phyloP scores from a whole-genome alignment of 805 yeast species.

The Kodamaea restingae region DNA sequence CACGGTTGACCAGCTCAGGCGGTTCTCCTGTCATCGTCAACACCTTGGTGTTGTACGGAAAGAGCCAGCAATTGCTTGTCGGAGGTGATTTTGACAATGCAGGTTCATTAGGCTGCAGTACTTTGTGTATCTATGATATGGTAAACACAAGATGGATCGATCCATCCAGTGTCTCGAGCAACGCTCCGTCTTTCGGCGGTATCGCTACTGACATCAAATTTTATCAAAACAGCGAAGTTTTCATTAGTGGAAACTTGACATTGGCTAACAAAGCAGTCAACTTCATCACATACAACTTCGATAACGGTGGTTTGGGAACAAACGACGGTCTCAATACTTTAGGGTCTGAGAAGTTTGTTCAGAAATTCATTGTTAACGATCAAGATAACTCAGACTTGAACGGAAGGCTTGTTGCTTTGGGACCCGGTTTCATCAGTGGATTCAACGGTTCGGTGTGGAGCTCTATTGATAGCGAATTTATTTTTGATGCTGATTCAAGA shows the following conservation, averaged over 20 bases:
- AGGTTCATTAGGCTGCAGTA: slow-evolving; percentile 53
- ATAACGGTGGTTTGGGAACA: slow-evolving; percentile 24
- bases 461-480: slow-evolving; percentile 33
- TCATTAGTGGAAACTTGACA: slow-evolving; percentile 52
- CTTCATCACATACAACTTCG: slow-evolving; percentile 56
- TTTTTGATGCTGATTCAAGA: slow-evolving; percentile 23
- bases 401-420: slow-evolving; percentile 38
- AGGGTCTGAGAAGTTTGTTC: slow-evolving; percentile 22
- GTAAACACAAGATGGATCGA: slow-evolving; percentile 50
- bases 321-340: slow-evolving; percentile 18
- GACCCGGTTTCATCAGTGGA: slow-evolving; percentile 33
- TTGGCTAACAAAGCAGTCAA: slow-evolving; percentile 32
- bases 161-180: slow-evolving; percentile 25
- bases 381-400: slow-evolving; percentile 28
- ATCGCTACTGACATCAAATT: slow-evolving; percentile 51
- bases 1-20: slow-evolving; percentile 37
- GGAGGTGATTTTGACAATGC: slow-evolving; percentile 71
- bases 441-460: slow-evolving; percentile 50
- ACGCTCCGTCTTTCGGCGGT: slow-evolving; percentile 40
- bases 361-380: slow-evolving; percentile 46
- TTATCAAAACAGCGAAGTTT: slow-evolving; percentile 30
- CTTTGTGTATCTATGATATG: slow-evolving; percentile 64
- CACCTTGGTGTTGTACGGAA: slow-evolving; percentile 32
- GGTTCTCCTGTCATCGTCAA: slow-evolving; percentile 40
- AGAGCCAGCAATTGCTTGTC: slow-evolving; percentile 45